Evolutionary conservation across 2,329 filamentous ascomycete species (phyloP).

Genomic region (Coniochaeta sp.): DNA sequence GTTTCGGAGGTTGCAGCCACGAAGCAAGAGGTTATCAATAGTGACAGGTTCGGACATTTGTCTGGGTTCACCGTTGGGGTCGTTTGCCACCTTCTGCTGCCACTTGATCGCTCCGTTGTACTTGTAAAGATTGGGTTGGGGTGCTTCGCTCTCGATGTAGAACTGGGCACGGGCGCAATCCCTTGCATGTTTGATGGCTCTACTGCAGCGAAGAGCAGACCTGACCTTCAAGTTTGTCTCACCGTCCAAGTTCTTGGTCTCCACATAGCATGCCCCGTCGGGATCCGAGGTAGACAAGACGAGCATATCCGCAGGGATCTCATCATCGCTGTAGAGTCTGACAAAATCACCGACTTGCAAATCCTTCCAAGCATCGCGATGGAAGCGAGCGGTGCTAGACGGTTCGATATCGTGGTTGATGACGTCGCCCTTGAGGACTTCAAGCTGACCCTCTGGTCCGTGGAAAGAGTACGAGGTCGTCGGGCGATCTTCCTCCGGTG

Average conservation of each 20-base stretch:
- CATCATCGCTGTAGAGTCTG: constrained; percentile 91
- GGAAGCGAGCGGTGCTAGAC: constrained; percentile 72
- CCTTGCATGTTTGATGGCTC: constrained; percentile 74
- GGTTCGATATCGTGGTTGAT: constrained; percentile 63
- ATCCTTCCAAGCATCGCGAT: constrained; percentile 91
- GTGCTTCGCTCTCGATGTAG: constrained; percentile 78
- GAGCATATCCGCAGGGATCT: constrained; percentile 87
- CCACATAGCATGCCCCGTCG: constrained; percentile 92
- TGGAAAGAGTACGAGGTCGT: constrained; percentile 23
- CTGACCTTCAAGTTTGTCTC: constrained; percentile 97
- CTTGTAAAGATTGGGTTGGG: constrained; percentile 90
- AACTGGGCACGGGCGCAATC: constrained; percentile 91
- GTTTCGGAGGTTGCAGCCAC: constrained; percentile 88
- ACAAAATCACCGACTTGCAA: constrained; percentile 94
- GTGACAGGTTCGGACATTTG: constrained; percentile 88
- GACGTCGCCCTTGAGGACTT: constrained; percentile 47
- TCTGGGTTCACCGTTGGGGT: constrained; percentile 52
- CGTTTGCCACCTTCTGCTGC: constrained; percentile 62
- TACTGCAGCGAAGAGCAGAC: constrained; percentile 79
- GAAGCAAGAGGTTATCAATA: constrained; percentile 90
- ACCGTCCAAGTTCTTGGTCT: constrained; percentile 96
- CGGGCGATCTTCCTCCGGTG: constrained; percentile 23
- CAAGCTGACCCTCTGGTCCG: constrained; percentile 30
- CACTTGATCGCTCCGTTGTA: constrained; percentile 88
- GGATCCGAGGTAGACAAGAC: constrained; percentile 88